phyloP scores from a whole-genome alignment of 2,329 filamentous ascomycete species.

The Trichoderma pleuroti region DNA sequence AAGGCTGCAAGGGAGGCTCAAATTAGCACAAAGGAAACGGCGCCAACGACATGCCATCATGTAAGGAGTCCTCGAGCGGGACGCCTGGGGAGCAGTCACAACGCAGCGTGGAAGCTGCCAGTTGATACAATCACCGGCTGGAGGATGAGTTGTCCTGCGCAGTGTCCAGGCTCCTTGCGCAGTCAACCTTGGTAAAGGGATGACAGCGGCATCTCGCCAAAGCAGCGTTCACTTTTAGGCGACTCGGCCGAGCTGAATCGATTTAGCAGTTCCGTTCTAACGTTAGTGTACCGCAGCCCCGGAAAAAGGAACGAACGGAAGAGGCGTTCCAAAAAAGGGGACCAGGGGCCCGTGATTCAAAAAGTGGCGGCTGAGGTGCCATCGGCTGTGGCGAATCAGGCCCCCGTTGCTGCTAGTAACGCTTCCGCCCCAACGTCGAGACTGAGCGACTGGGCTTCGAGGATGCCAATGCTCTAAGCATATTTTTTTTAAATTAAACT shows the following conservation, averaged over 20 bases:
- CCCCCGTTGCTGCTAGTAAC: not conserved
- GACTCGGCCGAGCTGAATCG: not conserved
- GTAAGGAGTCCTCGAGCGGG: not conserved
- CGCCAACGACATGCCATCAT: not conserved
- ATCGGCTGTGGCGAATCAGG: not conserved
- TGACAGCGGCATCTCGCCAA: not conserved
- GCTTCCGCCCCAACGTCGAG: not conserved
- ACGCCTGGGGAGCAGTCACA: not conserved
- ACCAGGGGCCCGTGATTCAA: constrained; percentile 1
- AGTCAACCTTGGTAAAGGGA: not conserved
- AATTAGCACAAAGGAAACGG: not conserved
- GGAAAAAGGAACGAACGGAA: not conserved
- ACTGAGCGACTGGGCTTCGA: not conserved
- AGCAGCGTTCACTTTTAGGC: not conserved
- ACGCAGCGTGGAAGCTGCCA: not conserved
- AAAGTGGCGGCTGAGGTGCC: constrained; percentile 10
- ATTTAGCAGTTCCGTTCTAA: not conserved
- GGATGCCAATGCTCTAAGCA: not conserved
- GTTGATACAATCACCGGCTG: not conserved
- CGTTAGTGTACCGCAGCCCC: not conserved
- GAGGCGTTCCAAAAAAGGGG: not conserved
- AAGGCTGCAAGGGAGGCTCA: not conserved
- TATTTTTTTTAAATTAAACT: not conserved
- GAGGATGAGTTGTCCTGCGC: not conserved
- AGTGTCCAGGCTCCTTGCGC: not conserved